Percentiles rank a stretch among this genome's conserved stretches.
Conservation (phyloP, 495 filamentous ascomycete species). For the Hypoxylon trugodes region DNA sequence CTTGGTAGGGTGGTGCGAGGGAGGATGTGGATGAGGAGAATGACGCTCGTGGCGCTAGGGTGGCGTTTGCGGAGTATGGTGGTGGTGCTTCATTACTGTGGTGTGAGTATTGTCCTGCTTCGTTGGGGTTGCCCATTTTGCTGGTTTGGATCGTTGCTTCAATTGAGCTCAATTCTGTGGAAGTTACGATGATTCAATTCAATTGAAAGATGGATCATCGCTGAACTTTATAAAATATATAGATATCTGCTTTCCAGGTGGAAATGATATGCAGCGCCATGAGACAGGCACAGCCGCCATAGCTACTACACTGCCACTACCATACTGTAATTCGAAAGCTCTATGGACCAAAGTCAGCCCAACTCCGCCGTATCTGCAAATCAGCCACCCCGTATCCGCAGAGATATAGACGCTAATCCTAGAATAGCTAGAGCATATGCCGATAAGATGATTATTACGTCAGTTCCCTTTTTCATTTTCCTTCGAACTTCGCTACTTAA, state of each 20-base stretch:
- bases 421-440: no score
- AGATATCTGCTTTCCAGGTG: no score
- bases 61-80: slow-evolving; percentile 2
- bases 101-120: neutral
- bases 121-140: slow-evolving; percentile 21
- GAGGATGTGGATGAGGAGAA: no score
- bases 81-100: slow-evolving; percentile 4
- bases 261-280: neutral
- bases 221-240: no score
- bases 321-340: neutral
- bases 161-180: no score
- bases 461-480: no score
- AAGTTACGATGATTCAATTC: no score
- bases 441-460: no score
- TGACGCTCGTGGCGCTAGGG: neutral
- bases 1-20: slow-evolving; percentile 20
- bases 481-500: no score
- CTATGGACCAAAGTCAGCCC: neutral
- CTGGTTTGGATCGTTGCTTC: neutral
- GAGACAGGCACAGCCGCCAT: neutral
- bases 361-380: neutral
- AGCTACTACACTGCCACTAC: slow-evolving; percentile 5
- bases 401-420: neutral
- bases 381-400: neutral
- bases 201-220: no score